These are phyloP conservation scores for Phaeosphaeriaceae sp. DNA, from an alignment of 2,329 filamentous ascomycete species.

Conservation along the genomic window DNA sequence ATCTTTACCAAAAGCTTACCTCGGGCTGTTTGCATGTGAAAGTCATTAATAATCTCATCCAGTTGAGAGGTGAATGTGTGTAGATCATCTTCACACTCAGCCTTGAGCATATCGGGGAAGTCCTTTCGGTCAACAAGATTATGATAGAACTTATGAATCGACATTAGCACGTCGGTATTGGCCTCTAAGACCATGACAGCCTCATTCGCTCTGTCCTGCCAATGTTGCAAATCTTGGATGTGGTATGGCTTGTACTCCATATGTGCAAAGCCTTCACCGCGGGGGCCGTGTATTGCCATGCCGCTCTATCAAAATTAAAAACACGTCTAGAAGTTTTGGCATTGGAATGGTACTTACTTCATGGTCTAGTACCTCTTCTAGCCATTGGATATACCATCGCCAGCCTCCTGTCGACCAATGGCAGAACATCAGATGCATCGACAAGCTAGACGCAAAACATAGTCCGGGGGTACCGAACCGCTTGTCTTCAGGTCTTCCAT, in stretches of 20 bases:
- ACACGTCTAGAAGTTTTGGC: neutral
- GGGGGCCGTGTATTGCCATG: constrained; percentile 22
- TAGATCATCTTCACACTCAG: constrained; percentile 13
- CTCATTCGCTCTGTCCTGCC: constrained; percentile 47
- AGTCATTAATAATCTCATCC: constrained; percentile 45
- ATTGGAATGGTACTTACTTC: constrained; percentile 25
- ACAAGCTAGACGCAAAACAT: constrained; percentile 48
- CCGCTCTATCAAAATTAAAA: constrained; percentile 8
- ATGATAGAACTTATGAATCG: constrained; percentile 25
- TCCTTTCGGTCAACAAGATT: constrained; percentile 16
- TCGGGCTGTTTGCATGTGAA: constrained; percentile 46
- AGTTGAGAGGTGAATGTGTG: constrained; percentile 28
- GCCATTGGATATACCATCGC: constrained; percentile 50
- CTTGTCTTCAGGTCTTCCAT: constrained; percentile 40
- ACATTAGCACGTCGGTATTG: constrained; percentile 47
- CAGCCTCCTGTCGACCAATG: constrained; percentile 54
- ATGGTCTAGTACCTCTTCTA: constrained; percentile 45
- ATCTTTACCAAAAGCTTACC: constrained; percentile 44
- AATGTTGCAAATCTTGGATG: constrained; percentile 46
- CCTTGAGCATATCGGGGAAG: constrained; percentile 21
- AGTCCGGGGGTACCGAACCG: constrained; percentile 38
- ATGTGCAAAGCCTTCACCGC: constrained; percentile 15
- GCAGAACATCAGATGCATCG: constrained; percentile 48
- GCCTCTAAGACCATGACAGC: constrained; percentile 47
- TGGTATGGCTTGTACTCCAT: constrained; percentile 25